Conservation (phyloP, 1,139 yeast genomes). For the Yamadazyma mexicana region DNA sequence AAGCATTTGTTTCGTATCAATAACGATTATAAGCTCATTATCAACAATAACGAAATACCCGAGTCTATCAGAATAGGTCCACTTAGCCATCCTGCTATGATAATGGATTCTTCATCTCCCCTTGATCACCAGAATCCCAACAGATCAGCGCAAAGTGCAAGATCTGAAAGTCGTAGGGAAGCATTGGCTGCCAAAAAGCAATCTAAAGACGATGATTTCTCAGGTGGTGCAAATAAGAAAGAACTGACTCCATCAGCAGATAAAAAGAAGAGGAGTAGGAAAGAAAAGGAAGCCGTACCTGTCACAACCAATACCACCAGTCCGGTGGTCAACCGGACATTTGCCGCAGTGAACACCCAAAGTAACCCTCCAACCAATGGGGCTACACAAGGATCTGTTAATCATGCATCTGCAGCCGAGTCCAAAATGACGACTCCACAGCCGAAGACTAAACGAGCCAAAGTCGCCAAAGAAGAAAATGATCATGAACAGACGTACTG, state of each 20-base stretch:
- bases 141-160: slow-evolving; percentile 65
- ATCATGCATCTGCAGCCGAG: slow-evolving; percentile 7
- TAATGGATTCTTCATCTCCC: slow-evolving; percentile 49
- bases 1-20: slow-evolving; percentile 74
- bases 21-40: slow-evolving; percentile 71
- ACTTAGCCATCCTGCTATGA: slow-evolving; percentile 86
- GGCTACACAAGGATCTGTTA: slow-evolving; percentile 1
- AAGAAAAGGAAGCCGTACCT: slow-evolving; percentile 18
- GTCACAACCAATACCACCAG: not conserved
- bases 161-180: slow-evolving; percentile 85
- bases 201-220: slow-evolving; percentile 36
- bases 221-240: slow-evolving; percentile 6
- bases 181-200: slow-evolving; percentile 89
- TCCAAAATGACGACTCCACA: slow-evolving; percentile 22
- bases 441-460: slow-evolving; percentile 27
- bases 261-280: slow-evolving; percentile 26
- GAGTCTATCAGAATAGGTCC: slow-evolving; percentile 67
- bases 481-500: slow-evolving; percentile 81
- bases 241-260: slow-evolving; percentile 16
- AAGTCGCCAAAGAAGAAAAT: slow-evolving; percentile 27
- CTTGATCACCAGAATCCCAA: slow-evolving; percentile 29
- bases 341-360: not conserved
- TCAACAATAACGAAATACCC: slow-evolving; percentile 76
- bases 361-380: not conserved
- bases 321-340: slow-evolving; percentile 3